phyloP scores from a whole-genome alignment of 768 basidiomycete genomes.

The Podaxis sp. region DNA sequence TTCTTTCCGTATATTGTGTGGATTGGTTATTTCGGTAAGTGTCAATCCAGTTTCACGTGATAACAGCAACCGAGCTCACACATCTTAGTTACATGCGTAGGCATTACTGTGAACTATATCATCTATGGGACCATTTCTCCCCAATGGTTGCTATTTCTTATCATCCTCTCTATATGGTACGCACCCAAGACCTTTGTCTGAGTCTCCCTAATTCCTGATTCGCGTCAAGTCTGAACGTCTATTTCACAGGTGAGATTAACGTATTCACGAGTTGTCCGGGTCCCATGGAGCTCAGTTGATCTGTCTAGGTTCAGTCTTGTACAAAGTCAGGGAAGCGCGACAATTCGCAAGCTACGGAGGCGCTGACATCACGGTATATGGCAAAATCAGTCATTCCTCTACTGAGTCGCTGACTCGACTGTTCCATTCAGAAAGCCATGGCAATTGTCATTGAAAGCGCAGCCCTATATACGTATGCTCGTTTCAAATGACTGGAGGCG shows the following conservation, averaged over 20 bases:
- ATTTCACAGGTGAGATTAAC: not conserved
- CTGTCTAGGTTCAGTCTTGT: not conserved
- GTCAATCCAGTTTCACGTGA: too few relatives aligned
- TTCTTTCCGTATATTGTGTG: not conserved
- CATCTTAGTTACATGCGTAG: not conserved
- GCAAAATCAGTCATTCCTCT: not conserved
- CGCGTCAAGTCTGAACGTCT: not conserved
- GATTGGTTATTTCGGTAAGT: slow-evolving; percentile 1
- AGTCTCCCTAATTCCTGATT: not conserved
- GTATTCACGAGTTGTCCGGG: not conserved
- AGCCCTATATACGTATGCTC: slow-evolving; percentile 17
- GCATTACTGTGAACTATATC: not conserved
- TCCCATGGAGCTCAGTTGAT: not conserved
- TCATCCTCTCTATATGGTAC: slow-evolving; percentile 6
- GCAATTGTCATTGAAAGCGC: slow-evolving; percentile 20
- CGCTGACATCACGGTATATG: not conserved
- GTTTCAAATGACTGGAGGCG: not conserved
- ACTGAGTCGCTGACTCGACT: not conserved
- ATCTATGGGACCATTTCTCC: not conserved
- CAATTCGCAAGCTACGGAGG: not conserved
- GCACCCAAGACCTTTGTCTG: not conserved
- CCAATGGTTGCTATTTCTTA: not conserved
- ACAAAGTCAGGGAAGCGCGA: not conserved
- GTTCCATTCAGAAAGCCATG: not conserved
- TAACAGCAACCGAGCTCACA: not conserved